Evolutionary conservation across 371 early-diverging fungal genomes (phyloP).

Genomic region (Mucor circinelloides): DNA sequence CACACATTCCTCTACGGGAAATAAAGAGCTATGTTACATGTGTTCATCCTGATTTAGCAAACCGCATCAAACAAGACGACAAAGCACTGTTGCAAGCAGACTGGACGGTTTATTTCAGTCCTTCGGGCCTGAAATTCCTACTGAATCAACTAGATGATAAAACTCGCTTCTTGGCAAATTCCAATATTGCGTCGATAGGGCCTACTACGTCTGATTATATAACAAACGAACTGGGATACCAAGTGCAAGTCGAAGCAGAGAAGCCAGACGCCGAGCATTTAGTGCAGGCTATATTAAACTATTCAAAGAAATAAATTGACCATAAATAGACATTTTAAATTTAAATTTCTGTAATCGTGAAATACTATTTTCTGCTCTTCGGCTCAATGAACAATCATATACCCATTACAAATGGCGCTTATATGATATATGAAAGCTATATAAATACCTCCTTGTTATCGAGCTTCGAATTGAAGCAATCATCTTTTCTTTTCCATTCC

Average conservation of each 20-base stretch:
- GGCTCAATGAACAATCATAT: background rate
- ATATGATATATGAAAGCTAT: background rate
- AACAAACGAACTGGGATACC: slow-evolving; percentile 4
- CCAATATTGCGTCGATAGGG: slow-evolving; percentile 54
- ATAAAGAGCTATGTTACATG: slow-evolving; percentile 50
- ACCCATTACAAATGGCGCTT: background rate
- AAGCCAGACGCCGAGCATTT: slow-evolving; percentile 46
- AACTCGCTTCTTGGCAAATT: slow-evolving; percentile 1
- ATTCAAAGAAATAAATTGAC: slow-evolving; percentile 1
- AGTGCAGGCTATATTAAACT: slow-evolving; percentile 27
- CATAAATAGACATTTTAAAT: background rate
- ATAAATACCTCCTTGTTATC: background rate
- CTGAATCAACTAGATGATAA: slow-evolving; percentile 1
- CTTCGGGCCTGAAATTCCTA: slow-evolving; percentile 56
- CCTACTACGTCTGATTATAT: slow-evolving; percentile 54
- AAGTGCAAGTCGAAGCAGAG: slow-evolving; percentile 38
- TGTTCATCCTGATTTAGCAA: slow-evolving; percentile 25
- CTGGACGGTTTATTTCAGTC: slow-evolving; percentile 66
- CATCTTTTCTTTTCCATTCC: background rate
- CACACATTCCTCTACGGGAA: slow-evolving; percentile 33
- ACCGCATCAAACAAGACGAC: background rate
- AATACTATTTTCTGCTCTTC: background rate
- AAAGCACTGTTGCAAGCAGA: background rate
- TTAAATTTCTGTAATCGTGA: background rate
- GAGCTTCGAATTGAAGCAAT: background rate